These are phyloP conservation scores for Lipomyces orientalis DNA, from an alignment of 805 yeast species.

Conservation along the genomic window DNA sequence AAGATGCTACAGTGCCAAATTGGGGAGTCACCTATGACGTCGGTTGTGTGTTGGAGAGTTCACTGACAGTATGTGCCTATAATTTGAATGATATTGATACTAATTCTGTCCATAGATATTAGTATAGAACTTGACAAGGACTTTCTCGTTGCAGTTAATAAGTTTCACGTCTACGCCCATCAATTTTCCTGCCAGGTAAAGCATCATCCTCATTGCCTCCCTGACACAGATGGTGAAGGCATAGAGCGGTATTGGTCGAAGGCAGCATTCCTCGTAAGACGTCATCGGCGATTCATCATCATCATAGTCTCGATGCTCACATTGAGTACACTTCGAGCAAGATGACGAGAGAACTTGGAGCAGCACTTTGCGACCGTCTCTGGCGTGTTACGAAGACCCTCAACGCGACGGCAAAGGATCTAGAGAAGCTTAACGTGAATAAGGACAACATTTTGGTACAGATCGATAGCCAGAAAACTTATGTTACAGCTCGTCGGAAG, in stretches of 20 bases:
- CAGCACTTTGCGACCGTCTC: background rate
- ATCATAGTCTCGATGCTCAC: background rate
- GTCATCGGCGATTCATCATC: too few species aligned
- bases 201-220: too few species aligned
- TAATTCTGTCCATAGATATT: too few species aligned
- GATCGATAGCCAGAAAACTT: background rate
- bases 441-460: background rate
- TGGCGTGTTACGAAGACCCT: background rate
- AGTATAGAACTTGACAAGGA: too few species aligned
- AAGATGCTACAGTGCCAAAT: background rate
- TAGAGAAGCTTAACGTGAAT: background rate
- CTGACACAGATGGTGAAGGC: background rate
- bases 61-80: background rate
- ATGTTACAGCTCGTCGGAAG: background rate
- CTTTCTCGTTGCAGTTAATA: too few species aligned
- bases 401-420: background rate
- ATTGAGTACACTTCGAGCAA: background rate
- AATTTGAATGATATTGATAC: too few species aligned
- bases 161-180: too few species aligned
- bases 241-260: too few species aligned
- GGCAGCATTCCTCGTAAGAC: background rate
- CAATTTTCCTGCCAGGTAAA: too few species aligned
- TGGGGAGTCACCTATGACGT: background rate
- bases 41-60: background rate
- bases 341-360: background rate